Evolutionary conservation across 2,329 filamentous ascomycete genomes (phyloP), one percentile per base, ranked within the genome.

Genomic region (Aspergillus pseudoterreus): DNA sequence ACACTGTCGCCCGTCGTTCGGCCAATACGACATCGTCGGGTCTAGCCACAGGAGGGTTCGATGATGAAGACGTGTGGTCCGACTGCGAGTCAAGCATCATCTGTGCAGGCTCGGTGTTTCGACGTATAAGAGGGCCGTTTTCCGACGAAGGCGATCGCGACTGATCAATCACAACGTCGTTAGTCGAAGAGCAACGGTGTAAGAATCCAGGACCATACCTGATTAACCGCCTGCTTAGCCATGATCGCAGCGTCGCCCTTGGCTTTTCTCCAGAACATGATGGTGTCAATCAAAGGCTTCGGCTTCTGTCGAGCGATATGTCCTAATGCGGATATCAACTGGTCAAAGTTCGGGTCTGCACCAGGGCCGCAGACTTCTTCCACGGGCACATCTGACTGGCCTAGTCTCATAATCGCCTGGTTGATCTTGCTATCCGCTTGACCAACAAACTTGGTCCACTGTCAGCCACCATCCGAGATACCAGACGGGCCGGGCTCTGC

Each of bases 251-350:
- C 85, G 71, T 97, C 92, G 58, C 91, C 95, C 75, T 97, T 97
- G 58, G 84, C 89, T 71, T 96, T 97, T 50, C 94, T 85, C 94
- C 94, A 99, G 30, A 95, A 82, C 90, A 99, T 99, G 70, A 99
- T 91, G 17, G 90, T 92, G 71, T 99, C 94, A 63, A 99, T 96
- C 47, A 99, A 75, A 4, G 91, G 89, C 68, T 95, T 97, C 4
- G 95, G 95, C 66, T 95, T 95, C 59, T 92, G 88, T 53, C 90
- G 88, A 48, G 92, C 90, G 64, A 99, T 96, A 68, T 97, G 92
- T 3, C 94, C 94, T 36, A 99, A 79, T 14, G 95, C 94, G 24
- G 86, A 85, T 57, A 99, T 95, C 63, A 96, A 83, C 72, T 97
- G 92, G 70, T 99, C 94, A 67, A 99, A 99, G 10, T 83, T 84